These are phyloP conservation scores for Exophiala lecanii-corni DNA, from an alignment of 2,329 filamentous ascomycete species.

Conservation along the genomic window DNA sequence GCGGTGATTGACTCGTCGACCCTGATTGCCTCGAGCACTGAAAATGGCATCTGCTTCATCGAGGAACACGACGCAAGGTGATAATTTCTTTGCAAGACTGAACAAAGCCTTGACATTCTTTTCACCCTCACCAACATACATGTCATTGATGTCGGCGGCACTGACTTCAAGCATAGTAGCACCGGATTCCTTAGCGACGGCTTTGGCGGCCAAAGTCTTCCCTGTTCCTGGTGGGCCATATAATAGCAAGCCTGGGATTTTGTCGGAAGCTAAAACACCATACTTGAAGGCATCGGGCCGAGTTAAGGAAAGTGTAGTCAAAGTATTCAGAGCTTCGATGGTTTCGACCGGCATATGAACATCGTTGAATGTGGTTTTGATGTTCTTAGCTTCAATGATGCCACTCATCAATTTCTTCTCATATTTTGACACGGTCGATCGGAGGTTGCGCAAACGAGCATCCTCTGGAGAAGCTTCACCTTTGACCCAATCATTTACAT, in stretches of 20 bases:
- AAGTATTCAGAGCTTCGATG: constrained; percentile 78
- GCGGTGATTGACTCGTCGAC: constrained; percentile 66
- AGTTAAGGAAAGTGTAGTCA: constrained; percentile 80
- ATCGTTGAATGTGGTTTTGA: constrained; percentile 81
- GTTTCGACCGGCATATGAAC: constrained; percentile 79
- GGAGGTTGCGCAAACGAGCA: constrained; percentile 45
- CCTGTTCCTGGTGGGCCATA: constrained; percentile 79
- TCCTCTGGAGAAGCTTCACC: constrained; percentile 32
- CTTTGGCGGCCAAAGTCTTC: constrained; percentile 58
- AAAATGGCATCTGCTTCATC: constrained; percentile 95
- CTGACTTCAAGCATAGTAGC: constrained; percentile 76
- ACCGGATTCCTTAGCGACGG: constrained; percentile 61
- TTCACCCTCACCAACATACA: constrained; percentile 93
- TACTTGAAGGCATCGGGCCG: constrained; percentile 95
- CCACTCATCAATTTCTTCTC: constrained; percentile 79
- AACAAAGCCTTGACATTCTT: constrained; percentile 95
- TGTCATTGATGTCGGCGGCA: constrained; percentile 88
- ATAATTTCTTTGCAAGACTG: constrained; percentile 81
- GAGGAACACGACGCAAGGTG: constrained; percentile 90
- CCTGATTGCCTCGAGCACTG: constrained; percentile 62
- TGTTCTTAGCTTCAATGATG: constrained; percentile 73
- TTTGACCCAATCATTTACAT: too few relatives aligned
- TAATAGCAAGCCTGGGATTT: constrained; percentile 81
- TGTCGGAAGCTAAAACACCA: constrained; percentile 83
- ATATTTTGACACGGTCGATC: constrained; percentile 63